phyloP scores from a whole-genome alignment of 148 eudicot genomes.

The Dianthus caryophyllus region DNA sequence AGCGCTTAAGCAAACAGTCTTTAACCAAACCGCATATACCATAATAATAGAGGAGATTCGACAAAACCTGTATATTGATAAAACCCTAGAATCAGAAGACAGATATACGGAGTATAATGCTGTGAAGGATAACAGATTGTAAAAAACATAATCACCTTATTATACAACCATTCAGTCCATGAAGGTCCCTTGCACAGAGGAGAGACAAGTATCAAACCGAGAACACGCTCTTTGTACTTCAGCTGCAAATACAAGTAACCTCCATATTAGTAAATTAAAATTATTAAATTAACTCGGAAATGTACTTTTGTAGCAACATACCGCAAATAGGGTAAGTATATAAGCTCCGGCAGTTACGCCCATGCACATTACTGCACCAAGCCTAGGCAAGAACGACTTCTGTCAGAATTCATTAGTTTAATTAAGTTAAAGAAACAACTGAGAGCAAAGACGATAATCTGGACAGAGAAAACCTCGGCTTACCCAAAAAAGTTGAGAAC shows the following conservation, averaged over 20 bases:
- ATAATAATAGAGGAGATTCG: constrained; percentile 81
- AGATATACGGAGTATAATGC: not conserved
- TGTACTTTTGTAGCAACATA: constrained; percentile 19
- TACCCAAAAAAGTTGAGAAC: constrained; percentile 85
- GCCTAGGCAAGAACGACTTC: constrained; percentile 29
- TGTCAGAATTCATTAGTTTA: constrained; percentile 15
- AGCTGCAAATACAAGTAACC: constrained; percentile 43
- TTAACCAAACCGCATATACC: constrained; percentile 85
- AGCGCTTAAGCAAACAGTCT: constrained; percentile 82
- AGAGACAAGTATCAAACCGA: constrained; percentile 89
- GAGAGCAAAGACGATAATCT: not conserved
- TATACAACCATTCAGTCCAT: constrained; percentile 96
- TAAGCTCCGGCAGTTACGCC: constrained; percentile 56
- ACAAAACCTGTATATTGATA: constrained; percentile 55
- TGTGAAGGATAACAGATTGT: not conserved
- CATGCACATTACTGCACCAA: constrained; percentile 54
- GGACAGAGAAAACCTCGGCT: not conserved
- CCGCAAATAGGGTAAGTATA: constrained; percentile 47
- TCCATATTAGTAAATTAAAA: constrained; percentile 8
- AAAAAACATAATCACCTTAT: constrained; percentile 49
- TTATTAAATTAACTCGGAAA: too few species aligned
- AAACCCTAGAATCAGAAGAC: constrained; percentile 6
- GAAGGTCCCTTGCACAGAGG: constrained; percentile 87
- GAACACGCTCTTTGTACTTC: constrained; percentile 79
- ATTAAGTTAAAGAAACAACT: not conserved